Conservation (phyloP, 2,329 filamentous ascomycete species). For the Periconia sp. region DNA sequence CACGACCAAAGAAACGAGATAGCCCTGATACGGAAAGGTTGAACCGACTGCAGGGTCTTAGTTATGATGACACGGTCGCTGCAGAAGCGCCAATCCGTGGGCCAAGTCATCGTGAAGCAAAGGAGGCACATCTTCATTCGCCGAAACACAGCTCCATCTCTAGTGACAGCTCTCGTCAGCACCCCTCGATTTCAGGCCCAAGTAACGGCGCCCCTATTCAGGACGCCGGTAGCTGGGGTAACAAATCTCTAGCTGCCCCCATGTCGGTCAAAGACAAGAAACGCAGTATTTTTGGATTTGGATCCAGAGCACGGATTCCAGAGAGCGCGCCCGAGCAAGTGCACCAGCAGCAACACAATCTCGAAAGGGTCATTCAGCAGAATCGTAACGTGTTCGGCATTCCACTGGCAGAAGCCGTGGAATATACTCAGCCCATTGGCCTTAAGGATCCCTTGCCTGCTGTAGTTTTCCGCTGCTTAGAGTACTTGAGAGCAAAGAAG, state of each 20-base stretch:
- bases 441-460: constrained; percentile 78
- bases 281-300: constrained; percentile 66
- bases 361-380: constrained; percentile 40
- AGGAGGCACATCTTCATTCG: constrained; percentile 25
- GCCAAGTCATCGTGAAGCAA: constrained; percentile 33
- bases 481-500: constrained; percentile 83
- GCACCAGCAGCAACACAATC: constrained; percentile 18
- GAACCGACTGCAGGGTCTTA: constrained; percentile 50
- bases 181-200: constrained; percentile 72
- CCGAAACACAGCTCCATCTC: constrained; percentile 40
- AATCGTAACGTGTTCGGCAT: constrained; percentile 75
- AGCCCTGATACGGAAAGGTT: constrained; percentile 41
- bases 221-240: constrained; percentile 83
- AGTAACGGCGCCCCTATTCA: constrained; percentile 84
- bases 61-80: constrained; percentile 59
- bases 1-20: constrained; percentile 34
- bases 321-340: constrained; percentile 54
- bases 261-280: constrained; percentile 80
- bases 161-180: constrained; percentile 28
- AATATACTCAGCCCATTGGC: constrained; percentile 73
- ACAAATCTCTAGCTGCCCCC: constrained; percentile 59
- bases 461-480: constrained; percentile 92
- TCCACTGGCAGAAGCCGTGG: constrained; percentile 81
- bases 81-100: constrained; percentile 60
- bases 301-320: constrained; percentile 67